phyloP scores from a whole-genome alignment of 345 rosid species.

The Triadica sebifera region DNA sequence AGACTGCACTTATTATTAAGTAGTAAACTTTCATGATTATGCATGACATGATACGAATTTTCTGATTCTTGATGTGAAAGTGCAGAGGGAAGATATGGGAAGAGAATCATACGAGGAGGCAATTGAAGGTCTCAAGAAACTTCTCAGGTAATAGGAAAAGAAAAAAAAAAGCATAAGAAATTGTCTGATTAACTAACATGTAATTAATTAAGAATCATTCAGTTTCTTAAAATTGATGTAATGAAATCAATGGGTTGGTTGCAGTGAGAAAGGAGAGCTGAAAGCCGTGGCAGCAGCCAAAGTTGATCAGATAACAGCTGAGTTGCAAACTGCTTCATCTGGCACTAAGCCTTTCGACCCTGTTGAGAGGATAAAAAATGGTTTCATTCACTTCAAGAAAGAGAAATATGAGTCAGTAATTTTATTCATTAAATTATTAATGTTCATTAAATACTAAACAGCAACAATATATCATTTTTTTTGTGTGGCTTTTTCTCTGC shows the following conservation, averaged over 20 bases:
- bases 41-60: too few relatives aligned
- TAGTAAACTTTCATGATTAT: too few relatives aligned
- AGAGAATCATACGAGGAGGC: slow-evolving; percentile 68
- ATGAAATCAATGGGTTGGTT: neutral
- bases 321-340: slow-evolving; percentile 40
- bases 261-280: slow-evolving; percentile 69
- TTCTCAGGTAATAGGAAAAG: slow-evolving; percentile 44
- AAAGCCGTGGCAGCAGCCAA: slow-evolving; percentile 71
- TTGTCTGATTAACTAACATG: too few relatives aligned
- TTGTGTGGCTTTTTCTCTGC: neutral
- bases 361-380: slow-evolving; percentile 59
- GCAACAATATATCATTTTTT: too few relatives aligned
- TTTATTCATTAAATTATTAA: neutral
- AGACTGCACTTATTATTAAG: too few relatives aligned
- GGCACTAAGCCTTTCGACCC: slow-evolving; percentile 43
- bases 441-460: too few relatives aligned
- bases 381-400: slow-evolving; percentile 76
- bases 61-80: slow-evolving; percentile 14
- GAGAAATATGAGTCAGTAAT: slow-evolving; percentile 76
- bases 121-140: slow-evolving; percentile 76
- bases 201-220: too few relatives aligned
- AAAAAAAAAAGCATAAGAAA: neutral
- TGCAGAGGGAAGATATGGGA: slow-evolving; percentile 59
- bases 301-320: slow-evolving; percentile 70
- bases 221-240: too few relatives aligned